Conservation (phyloP, 2,329 filamentous ascomycete genomes). For the Emmonsia crescens region DNA sequence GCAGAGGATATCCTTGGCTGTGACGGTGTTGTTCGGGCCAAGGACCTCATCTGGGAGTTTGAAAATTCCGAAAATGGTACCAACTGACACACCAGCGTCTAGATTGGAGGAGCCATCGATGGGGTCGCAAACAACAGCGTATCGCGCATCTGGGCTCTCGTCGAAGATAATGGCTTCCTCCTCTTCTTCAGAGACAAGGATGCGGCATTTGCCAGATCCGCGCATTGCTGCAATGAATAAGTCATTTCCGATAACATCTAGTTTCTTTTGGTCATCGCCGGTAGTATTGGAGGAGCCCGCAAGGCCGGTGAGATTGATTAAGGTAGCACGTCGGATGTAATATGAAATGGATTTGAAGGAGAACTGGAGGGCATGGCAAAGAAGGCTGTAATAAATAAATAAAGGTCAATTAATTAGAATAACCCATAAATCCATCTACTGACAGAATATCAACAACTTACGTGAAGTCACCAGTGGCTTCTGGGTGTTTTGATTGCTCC, state of each 20-base stretch:
- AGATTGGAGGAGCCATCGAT: slow-evolving; percentile 97
- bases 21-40: slow-evolving; percentile 45
- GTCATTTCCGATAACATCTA: slow-evolving; percentile 97
- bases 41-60: slow-evolving; percentile 61
- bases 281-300: slow-evolving; percentile 92
- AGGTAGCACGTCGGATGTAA: slow-evolving; percentile 90
- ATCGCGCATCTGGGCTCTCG: slow-evolving; percentile 62
- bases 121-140: slow-evolving; percentile 93
- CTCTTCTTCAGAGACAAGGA: slow-evolving; percentile 97
- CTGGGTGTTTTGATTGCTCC: slow-evolving; percentile 84
- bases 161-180: slow-evolving; percentile 83
- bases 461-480: slow-evolving; percentile 98
- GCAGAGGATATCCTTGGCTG: slow-evolving; percentile 63
- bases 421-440: too few species aligned
- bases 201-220: slow-evolving; percentile 77
- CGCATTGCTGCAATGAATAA: slow-evolving; percentile 94
- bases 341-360: slow-evolving; percentile 99
- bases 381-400: slow-evolving; percentile 49
- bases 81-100: slow-evolving; percentile 93
- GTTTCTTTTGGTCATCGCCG: slow-evolving; percentile 98
- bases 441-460: slow-evolving; percentile 38
- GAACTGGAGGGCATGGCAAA: slow-evolving; percentile 97
- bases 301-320: slow-evolving; percentile 91
- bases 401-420: background rate
- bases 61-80: slow-evolving; percentile 93